Conservation (phyloP, 345 rosid genomes). For the Tarenaya hassleriana region DNA sequence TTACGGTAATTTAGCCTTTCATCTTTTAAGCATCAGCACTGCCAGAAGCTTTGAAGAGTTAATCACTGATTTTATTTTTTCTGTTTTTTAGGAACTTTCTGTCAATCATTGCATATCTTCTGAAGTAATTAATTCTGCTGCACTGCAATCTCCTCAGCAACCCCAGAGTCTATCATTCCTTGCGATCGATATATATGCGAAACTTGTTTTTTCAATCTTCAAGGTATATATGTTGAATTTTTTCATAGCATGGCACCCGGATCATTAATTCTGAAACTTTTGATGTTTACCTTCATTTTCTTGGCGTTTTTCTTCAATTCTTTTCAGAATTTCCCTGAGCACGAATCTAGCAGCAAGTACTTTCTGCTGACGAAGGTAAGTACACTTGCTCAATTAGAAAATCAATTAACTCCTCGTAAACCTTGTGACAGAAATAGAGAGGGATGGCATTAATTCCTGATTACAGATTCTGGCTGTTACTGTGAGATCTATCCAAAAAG, state of each 20-base stretch:
- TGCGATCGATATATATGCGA: slow-evolving; percentile 82
- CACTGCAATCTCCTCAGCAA: slow-evolving; percentile 64
- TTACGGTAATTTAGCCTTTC: slow-evolving; percentile 39
- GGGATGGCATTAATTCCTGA: slow-evolving; percentile 15
- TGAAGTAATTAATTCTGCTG: slow-evolving; percentile 54
- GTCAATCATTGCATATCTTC: slow-evolving; percentile 78
- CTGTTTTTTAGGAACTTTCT: slow-evolving; percentile 57
- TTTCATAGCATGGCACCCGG: not conserved
- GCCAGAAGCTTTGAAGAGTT: not conserved
- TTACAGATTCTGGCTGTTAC: slow-evolving; percentile 65
- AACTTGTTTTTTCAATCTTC: slow-evolving; percentile 64
- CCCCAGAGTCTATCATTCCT: slow-evolving; percentile 64
- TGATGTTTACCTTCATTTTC: slow-evolving; percentile 32
- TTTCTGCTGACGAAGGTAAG: slow-evolving; percentile 68
- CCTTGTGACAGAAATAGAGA: not conserved
- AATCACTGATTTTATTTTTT: slow-evolving; percentile 8
- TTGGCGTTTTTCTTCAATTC: slow-evolving; percentile 5
- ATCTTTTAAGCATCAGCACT: not conserved
- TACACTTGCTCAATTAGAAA: not conserved
- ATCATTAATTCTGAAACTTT: not conserved
- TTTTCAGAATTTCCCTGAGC: slow-evolving; percentile 56
- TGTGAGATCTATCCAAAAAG: slow-evolving; percentile 71
- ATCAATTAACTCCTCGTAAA: not conserved
- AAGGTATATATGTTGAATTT: slow-evolving; percentile 48
- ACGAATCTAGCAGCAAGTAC: slow-evolving; percentile 54